Percentiles rank a stretch among this genome's conserved stretches.
Conservation (phyloP, 2,329 filamentous ascomycete species). For the Fusarium pseudoanthophilum region DNA sequence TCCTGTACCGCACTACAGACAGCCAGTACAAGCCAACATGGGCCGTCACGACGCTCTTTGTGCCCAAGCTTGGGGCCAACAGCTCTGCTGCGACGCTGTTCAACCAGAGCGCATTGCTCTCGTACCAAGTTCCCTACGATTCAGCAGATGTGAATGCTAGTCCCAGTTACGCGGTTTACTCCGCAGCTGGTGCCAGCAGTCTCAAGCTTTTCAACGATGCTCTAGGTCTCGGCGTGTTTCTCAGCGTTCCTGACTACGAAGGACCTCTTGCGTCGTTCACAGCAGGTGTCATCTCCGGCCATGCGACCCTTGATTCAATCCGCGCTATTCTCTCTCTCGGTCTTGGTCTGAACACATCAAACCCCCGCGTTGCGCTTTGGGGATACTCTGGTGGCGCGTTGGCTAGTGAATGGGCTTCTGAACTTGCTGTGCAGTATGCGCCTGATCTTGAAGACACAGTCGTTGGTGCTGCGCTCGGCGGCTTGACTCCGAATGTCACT, state of each 20-base stretch:
- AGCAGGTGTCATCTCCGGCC: constrained; percentile 55
- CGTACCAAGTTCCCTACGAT: constrained; percentile 41
- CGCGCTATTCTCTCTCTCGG: constrained; percentile 53
- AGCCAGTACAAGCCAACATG: constrained; percentile 39
- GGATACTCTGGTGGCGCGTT: constrained; percentile 67
- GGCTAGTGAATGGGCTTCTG: constrained; percentile 63
- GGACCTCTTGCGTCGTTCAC: constrained; percentile 57
- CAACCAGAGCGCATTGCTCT: constrained; percentile 32
- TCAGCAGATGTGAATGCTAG: constrained; percentile 38
- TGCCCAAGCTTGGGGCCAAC: constrained; percentile 31
- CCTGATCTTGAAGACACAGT: constrained; percentile 58
- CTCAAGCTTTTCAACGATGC: neutral
- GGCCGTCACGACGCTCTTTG: constrained; percentile 40
- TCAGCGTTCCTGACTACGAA: constrained; percentile 60
- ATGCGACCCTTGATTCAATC: constrained; percentile 58
- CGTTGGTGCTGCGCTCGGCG: constrained; percentile 61
- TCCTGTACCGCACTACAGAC: constrained; percentile 42
- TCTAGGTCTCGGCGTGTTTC: constrained; percentile 35
- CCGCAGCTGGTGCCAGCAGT: neutral
- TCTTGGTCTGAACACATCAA: constrained; percentile 43
- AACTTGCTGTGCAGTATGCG: constrained; percentile 63
- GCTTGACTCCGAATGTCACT: constrained; percentile 55
- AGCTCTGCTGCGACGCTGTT: constrained; percentile 23
- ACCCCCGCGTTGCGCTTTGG: constrained; percentile 57
- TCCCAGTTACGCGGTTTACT: constrained; percentile 34